Conservation (phyloP, 257 asterid genomes). For the Haberlea rhodopensis region DNA sequence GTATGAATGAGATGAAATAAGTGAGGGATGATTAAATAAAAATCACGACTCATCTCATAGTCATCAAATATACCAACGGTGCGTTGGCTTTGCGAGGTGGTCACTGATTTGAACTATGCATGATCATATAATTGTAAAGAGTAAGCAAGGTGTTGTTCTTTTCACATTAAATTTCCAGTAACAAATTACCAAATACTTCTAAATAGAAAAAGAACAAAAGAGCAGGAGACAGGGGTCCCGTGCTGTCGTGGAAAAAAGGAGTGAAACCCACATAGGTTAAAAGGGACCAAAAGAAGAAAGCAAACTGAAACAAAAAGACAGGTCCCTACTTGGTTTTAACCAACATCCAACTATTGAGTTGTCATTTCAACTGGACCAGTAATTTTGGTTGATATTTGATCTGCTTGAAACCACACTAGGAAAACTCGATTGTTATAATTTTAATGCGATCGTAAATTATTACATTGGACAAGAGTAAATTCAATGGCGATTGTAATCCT, state of each 20-base stretch:
- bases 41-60: too few relatives aligned
- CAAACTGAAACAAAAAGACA: constrained; percentile 16
- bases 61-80: too few relatives aligned
- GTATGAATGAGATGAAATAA: too few relatives aligned
- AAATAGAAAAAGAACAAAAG: constrained; percentile 20
- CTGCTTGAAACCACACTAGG: too few relatives aligned
- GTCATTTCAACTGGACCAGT: constrained; percentile 20
- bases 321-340: constrained; percentile 26
- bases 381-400: constrained; percentile 9
- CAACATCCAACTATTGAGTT: constrained; percentile 19
- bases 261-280: constrained; percentile 28
- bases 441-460: too few relatives aligned
- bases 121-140: constrained; percentile 32
- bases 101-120: constrained; percentile 12
- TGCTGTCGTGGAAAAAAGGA: constrained; percentile 26
- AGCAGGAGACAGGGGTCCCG: constrained; percentile 43
- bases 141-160: constrained; percentile 35
- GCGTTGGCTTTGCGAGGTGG: too few relatives aligned
- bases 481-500: too few relatives aligned
- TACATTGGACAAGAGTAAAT: too few relatives aligned
- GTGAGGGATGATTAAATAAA: too few relatives aligned
- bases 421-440: too few relatives aligned
- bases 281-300: constrained; percentile 18
- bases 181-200: constrained; percentile 21
- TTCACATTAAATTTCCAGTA: constrained; percentile 31